Evolutionary conservation across 2,329 filamentous ascomycete genomes (phyloP).

Genomic region (Diaporthe citriasiana): DNA sequence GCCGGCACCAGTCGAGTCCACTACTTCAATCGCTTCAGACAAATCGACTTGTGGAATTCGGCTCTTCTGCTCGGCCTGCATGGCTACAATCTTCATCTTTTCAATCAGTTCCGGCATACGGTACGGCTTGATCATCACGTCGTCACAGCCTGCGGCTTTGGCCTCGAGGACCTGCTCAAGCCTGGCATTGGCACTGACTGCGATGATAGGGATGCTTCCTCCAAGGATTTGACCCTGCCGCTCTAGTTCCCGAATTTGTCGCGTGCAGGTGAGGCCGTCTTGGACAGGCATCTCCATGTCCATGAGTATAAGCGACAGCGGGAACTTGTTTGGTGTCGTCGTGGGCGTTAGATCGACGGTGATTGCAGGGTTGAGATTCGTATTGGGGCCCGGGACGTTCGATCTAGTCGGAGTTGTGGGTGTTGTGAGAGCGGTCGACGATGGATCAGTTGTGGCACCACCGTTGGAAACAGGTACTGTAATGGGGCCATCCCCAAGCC

Average conservation of each 20-base stretch:
- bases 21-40: constrained; percentile 15
- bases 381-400: not conserved
- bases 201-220: constrained; percentile 73
- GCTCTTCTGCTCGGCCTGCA: constrained; percentile 44
- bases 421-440: constrained; percentile 1
- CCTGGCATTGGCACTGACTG: constrained; percentile 77
- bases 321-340: constrained; percentile 47
- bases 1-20: not conserved
- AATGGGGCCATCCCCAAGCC: constrained; percentile 40
- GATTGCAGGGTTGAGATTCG: not conserved
- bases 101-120: constrained; percentile 72
- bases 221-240: constrained; percentile 64
- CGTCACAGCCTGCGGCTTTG: constrained; percentile 68
- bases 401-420: constrained; percentile 30
- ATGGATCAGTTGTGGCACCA: constrained; percentile 19
- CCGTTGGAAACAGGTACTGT: constrained; percentile 23
- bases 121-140: constrained; percentile 81
- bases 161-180: constrained; percentile 70
- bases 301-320: constrained; percentile 77
- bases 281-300: constrained; percentile 84
- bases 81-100: constrained; percentile 68
- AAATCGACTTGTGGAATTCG: constrained; percentile 17
- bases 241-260: constrained; percentile 74
- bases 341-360: constrained; percentile 31
- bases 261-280: constrained; percentile 77